A percentile compares a stretch with the other conserved stretches of the same genome.
Evolutionary conservation across 208 protist genomes (phyloP).

Genomic region (Entamoeba moshkovskii): DNA sequence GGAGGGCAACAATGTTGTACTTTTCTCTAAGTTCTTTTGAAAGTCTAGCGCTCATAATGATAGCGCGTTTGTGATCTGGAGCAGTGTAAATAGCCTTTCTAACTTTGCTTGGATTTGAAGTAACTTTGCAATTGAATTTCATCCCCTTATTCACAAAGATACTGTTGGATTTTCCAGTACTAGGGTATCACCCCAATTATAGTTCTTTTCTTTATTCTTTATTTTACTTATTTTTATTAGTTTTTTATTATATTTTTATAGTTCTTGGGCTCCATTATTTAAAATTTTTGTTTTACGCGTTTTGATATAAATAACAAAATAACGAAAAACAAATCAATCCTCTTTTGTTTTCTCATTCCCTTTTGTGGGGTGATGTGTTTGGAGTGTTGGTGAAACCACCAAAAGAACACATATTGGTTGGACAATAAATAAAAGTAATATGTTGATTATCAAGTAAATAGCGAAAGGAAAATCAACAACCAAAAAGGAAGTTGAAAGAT

Average conservation of each 20-base stretch:
- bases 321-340: too few relatives aligned
- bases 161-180: neutral
- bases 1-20: constrained; percentile 85
- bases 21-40: constrained; percentile 92
- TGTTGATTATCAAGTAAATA: too few relatives aligned
- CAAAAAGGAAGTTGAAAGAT: too few relatives aligned
- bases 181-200: neutral
- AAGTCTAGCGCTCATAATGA: constrained; percentile 87
- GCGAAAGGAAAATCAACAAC: too few relatives aligned
- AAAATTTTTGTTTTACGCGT: too few relatives aligned
- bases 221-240: neutral
- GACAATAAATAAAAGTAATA: too few relatives aligned
- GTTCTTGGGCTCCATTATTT: too few relatives aligned
- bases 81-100: constrained; percentile 96
- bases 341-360: too few relatives aligned
- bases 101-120: constrained; percentile 71
- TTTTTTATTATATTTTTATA: neutral
- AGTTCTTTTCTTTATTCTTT: neutral
- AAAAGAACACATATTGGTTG: too few relatives aligned
- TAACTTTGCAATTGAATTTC: constrained; percentile 40
- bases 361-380: too few relatives aligned
- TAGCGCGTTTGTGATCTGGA: constrained; percentile 73
- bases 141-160: neutral
- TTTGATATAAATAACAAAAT: too few relatives aligned
- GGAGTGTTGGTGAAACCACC: too few relatives aligned